These are phyloP conservation scores for Hypoxylon perforatum DNA, from an alignment of 495 filamentous ascomycete species.

Conservation along the genomic window DNA sequence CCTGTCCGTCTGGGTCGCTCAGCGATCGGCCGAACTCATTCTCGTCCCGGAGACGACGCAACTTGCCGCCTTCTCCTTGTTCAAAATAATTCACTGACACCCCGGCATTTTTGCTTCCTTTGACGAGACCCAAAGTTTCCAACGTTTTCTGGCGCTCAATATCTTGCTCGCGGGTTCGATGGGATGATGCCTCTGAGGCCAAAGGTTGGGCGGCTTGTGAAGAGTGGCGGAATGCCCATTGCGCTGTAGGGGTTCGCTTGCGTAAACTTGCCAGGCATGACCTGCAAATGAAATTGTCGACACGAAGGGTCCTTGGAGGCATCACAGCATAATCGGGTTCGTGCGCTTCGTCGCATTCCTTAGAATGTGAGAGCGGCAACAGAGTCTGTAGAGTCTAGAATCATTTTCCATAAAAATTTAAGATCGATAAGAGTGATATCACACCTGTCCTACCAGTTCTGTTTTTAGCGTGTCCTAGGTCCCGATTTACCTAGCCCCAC, in stretches of 20 bases:
- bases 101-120: slow-evolving; percentile 7
- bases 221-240: slow-evolving; percentile 42
- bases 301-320: slow-evolving; percentile 46
- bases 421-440: slow-evolving; percentile 38
- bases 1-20: slow-evolving; percentile 55
- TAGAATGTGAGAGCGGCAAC: slow-evolving; percentile 6
- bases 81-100: slow-evolving; percentile 55
- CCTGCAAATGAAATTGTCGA: slow-evolving; percentile 52
- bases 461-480: slow-evolving; percentile 17
- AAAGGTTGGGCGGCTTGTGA: slow-evolving; percentile 32
- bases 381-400: slow-evolving; percentile 11
- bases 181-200: slow-evolving; percentile 24
- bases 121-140: slow-evolving; percentile 34
- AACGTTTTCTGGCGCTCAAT: slow-evolving; percentile 42
- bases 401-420: slow-evolving; percentile 30
- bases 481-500: slow-evolving; percentile 16
- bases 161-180: slow-evolving; percentile 35
- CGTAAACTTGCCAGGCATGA: slow-evolving; percentile 49
- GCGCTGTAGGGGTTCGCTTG: slow-evolving; percentile 27
- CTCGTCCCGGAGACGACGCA: slow-evolving; percentile 45
- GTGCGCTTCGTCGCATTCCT: slow-evolving; percentile 6
- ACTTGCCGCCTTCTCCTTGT: slow-evolving; percentile 55
- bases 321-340: slow-evolving; percentile 32
- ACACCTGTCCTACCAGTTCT: neutral
- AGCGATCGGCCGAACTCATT: slow-evolving; percentile 48